These are phyloP conservation scores for Penicillium decumbens DNA, from an alignment of 2,329 filamentous ascomycete species.

Conservation along the genomic window DNA sequence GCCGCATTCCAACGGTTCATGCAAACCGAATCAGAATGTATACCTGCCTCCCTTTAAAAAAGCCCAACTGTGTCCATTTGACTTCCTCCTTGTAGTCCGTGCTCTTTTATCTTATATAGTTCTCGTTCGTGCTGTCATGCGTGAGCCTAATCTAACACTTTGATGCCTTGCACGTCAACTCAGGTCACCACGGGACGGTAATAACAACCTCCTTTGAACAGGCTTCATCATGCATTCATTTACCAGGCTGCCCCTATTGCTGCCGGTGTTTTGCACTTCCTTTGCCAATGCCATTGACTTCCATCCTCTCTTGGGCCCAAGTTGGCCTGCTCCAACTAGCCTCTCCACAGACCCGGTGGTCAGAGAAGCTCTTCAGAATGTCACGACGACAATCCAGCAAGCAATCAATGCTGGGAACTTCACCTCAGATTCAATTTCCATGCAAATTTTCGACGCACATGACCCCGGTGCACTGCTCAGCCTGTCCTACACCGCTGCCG, in stretches of 20 bases:
- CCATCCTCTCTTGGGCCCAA: slow-evolving; percentile 9
- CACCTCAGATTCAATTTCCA: slow-evolving; percentile 5
- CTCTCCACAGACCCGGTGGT: slow-evolving; percentile 2
- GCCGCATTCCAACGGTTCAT: neutral
- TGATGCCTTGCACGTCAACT: neutral
- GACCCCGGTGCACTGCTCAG: slow-evolving; percentile 1
- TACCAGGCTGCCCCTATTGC: neutral
- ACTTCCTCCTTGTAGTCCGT: neutral
- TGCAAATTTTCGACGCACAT: slow-evolving; percentile 9
- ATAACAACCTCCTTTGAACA: neutral
- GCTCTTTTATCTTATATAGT: neutral
- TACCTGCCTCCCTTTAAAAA: neutral
- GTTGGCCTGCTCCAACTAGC: slow-evolving; percentile 5
- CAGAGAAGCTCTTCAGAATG: neutral
- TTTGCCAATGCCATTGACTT: neutral
- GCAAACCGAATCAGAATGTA: neutral
- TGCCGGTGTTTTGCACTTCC: neutral
- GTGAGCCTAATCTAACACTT: neutral
- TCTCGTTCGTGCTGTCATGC: neutral
- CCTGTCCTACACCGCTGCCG: slow-evolving; percentile 4
- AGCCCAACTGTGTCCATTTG: neutral
- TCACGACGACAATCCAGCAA: slow-evolving; percentile 3
- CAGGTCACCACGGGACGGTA: neutral
- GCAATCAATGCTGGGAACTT: slow-evolving; percentile 1
- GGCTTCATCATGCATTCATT: neutral